Evolutionary conservation across 1,139 yeast genomes (phyloP), one percentile per base, ranked within the genome.

Genomic region (Yamadazyma sp.): DNA sequence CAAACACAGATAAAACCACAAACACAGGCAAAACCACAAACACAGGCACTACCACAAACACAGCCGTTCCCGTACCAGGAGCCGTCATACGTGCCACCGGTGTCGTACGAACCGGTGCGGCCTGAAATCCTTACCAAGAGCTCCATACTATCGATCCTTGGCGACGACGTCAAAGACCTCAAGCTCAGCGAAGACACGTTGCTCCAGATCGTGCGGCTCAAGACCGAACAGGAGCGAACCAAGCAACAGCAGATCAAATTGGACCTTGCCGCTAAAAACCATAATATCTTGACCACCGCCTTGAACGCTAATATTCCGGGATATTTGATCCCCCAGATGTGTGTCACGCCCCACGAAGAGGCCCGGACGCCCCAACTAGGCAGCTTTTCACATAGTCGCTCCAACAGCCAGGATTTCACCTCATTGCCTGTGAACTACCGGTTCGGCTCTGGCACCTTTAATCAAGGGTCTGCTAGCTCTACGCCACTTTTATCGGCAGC

Each of bases 141-240:
- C 4, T 27, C 29, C 20, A 27, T 27, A 14, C 29, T 27, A 15
- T 14, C 29, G 12, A 27, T 27, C 12, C 20, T 27, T 8, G 88
- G 87, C 0, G 70, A 80, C 8, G 71, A 76, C 11, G 64, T 74
- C 8, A 54, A 67, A 5, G 57, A 67, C 18, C 82, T 86, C 76
- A 82, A 82, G 1, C 71, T 70, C 53, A 67, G 86, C 2, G 90
- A 86, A 43, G 68, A 72, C 16, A 75, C 94, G 2, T 70, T 82
- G 28, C 59, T 73, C 20, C 82, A 80, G 47, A 80, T 90, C 0
- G 63, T 89, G 31, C 73, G 73, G 30, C 70, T 87, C 22, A 76
- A 82, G 41, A 64, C 80, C 2, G 94, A 87, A 56, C 95, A 86
- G 54, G 97, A 90, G 57, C 72, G 76, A 29, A 86, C 97, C 1